Evolutionary conservation across 176 grass and related monocot genomes (phyloP).

Genomic region (Thalia dealbata): DNA sequence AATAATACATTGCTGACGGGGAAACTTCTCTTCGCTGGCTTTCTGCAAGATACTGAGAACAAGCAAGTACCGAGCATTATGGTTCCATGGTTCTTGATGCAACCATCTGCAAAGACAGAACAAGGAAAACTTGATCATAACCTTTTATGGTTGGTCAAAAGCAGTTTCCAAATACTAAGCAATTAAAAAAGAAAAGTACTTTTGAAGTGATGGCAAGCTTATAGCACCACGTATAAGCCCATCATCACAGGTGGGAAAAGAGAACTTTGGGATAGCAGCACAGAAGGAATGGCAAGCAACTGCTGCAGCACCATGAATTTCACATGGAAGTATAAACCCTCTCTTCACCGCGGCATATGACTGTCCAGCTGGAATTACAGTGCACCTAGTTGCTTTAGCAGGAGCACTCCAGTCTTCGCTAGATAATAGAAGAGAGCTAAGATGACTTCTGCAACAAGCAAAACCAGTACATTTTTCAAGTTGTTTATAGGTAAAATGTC

Average conservation of each 20-base stretch:
- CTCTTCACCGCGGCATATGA: slow-evolving; percentile 14
- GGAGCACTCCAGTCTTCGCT: slow-evolving; percentile 64
- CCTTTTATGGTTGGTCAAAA: background rate
- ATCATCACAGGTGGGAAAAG: slow-evolving; percentile 66
- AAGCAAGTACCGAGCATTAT: slow-evolving; percentile 62
- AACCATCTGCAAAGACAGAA: slow-evolving; percentile 46
- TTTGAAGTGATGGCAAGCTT: slow-evolving; percentile 47
- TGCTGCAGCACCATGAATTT: slow-evolving; percentile 63
- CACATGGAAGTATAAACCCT: slow-evolving; percentile 48
- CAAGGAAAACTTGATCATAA: background rate
- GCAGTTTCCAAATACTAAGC: slow-evolving; percentile 9
- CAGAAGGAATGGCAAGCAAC: slow-evolving; percentile 70
- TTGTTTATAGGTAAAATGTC: background rate
- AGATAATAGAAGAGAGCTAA: slow-evolving; percentile 66
- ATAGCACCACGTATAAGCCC: slow-evolving; percentile 33
- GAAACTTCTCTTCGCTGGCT: slow-evolving; percentile 74
- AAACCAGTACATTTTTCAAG: slow-evolving; percentile 20
- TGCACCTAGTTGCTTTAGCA: slow-evolving; percentile 66
- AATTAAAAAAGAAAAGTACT: slow-evolving; percentile 33
- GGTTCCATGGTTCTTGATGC: slow-evolving; percentile 82
- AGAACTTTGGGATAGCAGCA: slow-evolving; percentile 53
- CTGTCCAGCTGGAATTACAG: slow-evolving; percentile 35
- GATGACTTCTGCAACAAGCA: slow-evolving; percentile 57
- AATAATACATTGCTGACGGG: slow-evolving; percentile 39
- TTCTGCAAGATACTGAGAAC: slow-evolving; percentile 69